Base-by-base conservation (phyloP, 2,329 filamentous ascomycete genomes). In the Zalaria obscura region DNA sequence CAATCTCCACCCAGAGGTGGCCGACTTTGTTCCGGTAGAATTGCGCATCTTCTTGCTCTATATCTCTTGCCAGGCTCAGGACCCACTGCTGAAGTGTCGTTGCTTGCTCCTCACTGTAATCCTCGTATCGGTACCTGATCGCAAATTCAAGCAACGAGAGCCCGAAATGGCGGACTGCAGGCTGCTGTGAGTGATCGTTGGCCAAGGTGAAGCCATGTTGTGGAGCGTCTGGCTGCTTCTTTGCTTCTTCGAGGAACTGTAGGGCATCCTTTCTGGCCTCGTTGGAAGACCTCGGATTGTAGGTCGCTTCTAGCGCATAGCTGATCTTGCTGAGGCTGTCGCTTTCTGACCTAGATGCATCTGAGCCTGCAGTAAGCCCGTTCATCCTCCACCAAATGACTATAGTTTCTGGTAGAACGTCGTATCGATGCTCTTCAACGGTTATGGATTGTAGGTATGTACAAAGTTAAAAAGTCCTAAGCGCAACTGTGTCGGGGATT, bases 21-120 rank as follows among this genome's bases (percentile, higher is more conserved):
- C 85, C 86, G 29, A 91, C 80, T 66, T 98, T 98, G 69, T 93
- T 96, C 51, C 89, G 75, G 49, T 95, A 68, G 58, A 88, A 98
- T 28, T 73, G 61, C 3, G 86, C 84, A 56, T 96, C 89, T 18
- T 78, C 72, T 36, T 73, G 72, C 4, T 75, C 70, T 35, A 93
- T 69, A 46, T 73, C 72, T 54, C 82, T 76, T 8, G 86, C 83
- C 8, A 98, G 77, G 56, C 80, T 72, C 42, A 94, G 64, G 35
- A 94, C 76, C 74, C 88, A 91, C 44, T 70, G 70, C 39, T 84
- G 76, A 42, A 98, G 64, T 40, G 75, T 73, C 27, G 67, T 65
- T 11, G 77, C 76, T 59, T 94, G 80, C 25, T 78, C 75, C 27
- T 70, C 62, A 18, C 71, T 75, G 55, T 88, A 87, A 38, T 80